Conservation (phyloP, 306 rosid genomes). For the Canavalia ensiformis region DNA sequence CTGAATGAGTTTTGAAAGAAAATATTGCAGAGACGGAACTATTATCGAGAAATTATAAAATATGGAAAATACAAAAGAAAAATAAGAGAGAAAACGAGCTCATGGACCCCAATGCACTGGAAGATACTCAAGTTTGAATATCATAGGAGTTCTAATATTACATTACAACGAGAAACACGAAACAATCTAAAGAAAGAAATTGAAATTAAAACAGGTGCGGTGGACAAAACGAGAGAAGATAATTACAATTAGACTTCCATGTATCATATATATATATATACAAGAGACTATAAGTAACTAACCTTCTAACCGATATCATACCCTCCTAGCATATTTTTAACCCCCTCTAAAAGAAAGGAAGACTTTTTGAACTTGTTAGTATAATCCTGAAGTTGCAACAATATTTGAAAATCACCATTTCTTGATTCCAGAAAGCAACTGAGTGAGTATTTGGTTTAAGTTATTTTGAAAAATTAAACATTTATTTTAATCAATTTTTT, state of each 20-base stretch:
- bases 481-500: no score
- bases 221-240: neutral
- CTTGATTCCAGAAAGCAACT: neutral
- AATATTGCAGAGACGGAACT: neutral
- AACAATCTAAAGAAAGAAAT: neutral
- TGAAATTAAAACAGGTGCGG: neutral
- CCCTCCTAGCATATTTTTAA: neutral
- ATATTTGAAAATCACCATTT: neutral
- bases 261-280: neutral
- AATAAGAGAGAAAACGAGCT: neutral
- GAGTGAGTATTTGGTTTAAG: no score
- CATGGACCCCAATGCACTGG: neutral
- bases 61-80: neutral
- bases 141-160: neutral
- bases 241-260: neutral
- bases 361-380: neutral
- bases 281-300: neutral
- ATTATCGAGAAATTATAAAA: neutral
- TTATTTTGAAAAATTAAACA: no score
- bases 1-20: neutral
- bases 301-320: neutral
- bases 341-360: neutral
- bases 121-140: neutral
- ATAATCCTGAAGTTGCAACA: neutral
- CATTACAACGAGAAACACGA: neutral